phyloP scores from a whole-genome alignment of 257 asterid genomes.

The Petunia axillaris region DNA sequence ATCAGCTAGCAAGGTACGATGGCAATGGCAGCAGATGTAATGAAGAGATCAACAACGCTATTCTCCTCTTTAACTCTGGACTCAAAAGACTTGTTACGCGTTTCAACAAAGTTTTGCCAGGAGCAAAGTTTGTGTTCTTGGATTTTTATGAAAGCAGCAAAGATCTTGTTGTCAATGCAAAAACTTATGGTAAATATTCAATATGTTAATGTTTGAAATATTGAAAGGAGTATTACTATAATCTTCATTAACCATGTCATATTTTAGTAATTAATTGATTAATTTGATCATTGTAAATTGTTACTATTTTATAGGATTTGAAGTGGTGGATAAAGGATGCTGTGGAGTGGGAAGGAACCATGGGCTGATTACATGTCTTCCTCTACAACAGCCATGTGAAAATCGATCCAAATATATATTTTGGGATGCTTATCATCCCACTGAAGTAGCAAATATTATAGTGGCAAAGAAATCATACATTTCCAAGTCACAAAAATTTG shows the following conservation, averaged over 20 bases:
- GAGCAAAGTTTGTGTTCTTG: slow-evolving; percentile 75
- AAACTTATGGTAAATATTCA: slow-evolving; percentile 53
- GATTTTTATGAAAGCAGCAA: slow-evolving; percentile 65
- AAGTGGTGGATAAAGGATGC: slow-evolving; percentile 80
- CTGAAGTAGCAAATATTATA: slow-evolving; percentile 77
- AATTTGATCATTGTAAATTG: not conserved
- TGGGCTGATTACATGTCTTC: slow-evolving; percentile 90
- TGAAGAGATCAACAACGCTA: slow-evolving; percentile 83
- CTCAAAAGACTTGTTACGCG: slow-evolving; percentile 59
- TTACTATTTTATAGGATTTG: slow-evolving; percentile 54
- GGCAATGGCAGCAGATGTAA: slow-evolving; percentile 80
- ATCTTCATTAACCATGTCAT: too few relatives aligned
- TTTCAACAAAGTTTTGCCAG: slow-evolving; percentile 63
- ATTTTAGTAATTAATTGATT: not conserved
- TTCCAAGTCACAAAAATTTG: slow-evolving; percentile 57
- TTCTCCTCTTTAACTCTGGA: slow-evolving; percentile 66
- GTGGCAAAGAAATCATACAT: slow-evolving; percentile 69
- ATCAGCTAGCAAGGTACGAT: slow-evolving; percentile 67
- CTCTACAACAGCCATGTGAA: slow-evolving; percentile 68
- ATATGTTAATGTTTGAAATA: not conserved
- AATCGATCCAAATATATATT: slow-evolving; percentile 63
- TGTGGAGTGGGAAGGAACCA: slow-evolving; percentile 92
- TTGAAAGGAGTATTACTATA: not conserved
- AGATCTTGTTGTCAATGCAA: slow-evolving; percentile 67
- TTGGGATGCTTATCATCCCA: slow-evolving; percentile 96